These are phyloP conservation scores for Aspergillus bridgeri DNA, from an alignment of 495 filamentous ascomycete species.

Conservation along the genomic window DNA sequence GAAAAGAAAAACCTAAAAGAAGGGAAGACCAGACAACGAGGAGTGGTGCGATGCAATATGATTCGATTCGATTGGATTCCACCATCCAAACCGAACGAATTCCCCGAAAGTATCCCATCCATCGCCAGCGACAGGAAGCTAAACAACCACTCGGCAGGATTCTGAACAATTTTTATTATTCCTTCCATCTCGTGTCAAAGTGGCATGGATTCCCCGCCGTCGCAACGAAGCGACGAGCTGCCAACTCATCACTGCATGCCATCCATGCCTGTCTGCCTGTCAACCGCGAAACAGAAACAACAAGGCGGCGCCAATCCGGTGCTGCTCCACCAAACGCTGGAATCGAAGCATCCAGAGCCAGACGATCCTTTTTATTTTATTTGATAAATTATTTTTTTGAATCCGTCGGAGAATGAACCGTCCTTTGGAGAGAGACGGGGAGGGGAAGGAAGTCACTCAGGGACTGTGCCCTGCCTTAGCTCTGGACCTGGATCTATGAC, in stretches of 20 bases:
- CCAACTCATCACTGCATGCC: conserved; percentile 89
- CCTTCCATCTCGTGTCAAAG: conserved; percentile 17
- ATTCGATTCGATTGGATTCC: too few species aligned
- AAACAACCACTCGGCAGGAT: conserved; percentile 16
- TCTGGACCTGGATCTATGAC: neutral
- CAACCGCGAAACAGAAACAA: conserved; percentile 20
- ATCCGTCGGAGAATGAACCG: neutral
- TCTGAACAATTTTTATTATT: conserved; percentile 1
- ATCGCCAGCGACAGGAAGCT: neutral
- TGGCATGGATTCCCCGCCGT: conserved; percentile 26
- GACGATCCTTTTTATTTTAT: neutral
- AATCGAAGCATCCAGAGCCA: conserved; percentile 10
- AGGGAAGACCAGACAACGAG: neutral
- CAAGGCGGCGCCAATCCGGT: conserved; percentile 26
- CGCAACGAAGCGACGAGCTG: conserved; percentile 50
- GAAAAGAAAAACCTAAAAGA: neutral
- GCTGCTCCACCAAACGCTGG: conserved; percentile 8
- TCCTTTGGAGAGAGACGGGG: neutral
- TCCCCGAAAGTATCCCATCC: neutral
- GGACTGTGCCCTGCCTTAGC: too few species aligned
- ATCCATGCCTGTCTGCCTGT: conserved; percentile 48
- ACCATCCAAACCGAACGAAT: too few species aligned
- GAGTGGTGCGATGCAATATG: neutral
- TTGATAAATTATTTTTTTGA: too few species aligned
- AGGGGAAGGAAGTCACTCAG: neutral